A percentile compares a stretch with the other conserved stretches of the same genome.
phyloP scores from a whole-genome alignment of 1,139 yeast genomes.

The Nadsonia starkeyi-henricii region DNA sequence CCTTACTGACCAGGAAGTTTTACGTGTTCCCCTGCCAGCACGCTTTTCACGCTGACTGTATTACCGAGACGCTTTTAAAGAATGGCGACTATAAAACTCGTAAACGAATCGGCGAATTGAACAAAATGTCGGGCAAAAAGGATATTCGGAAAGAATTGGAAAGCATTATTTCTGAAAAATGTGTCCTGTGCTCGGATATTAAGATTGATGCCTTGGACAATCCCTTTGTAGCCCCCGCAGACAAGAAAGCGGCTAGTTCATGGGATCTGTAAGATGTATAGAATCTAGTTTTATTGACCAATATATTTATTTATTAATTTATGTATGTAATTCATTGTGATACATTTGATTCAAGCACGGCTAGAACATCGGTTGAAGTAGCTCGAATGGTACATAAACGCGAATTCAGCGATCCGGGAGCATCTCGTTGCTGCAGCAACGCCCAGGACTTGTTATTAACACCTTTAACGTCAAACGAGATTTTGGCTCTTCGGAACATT shows the following conservation, averaged over 20 bases:
- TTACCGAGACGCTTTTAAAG: constrained; percentile 43
- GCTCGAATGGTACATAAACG: no score
- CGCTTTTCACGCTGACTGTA: constrained; percentile 79
- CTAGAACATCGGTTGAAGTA: no score
- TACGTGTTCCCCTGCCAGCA: constrained; percentile 84
- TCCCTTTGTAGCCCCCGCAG: constrained; percentile 23
- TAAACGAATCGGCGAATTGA: constrained; percentile 44
- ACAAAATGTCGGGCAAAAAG: constrained; percentile 23
- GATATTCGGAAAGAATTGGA: constrained; percentile 37
- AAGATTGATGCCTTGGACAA: constrained; percentile 60
- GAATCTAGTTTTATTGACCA: no score
- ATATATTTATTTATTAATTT: not conserved
- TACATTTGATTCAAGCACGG: no score
- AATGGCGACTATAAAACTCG: constrained; percentile 59
- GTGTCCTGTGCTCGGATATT: constrained; percentile 69
- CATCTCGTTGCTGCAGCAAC: no score
- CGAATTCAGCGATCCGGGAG: no score
- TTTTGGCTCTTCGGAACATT: no score
- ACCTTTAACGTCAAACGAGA: no score
- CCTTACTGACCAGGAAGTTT: constrained; percentile 61
- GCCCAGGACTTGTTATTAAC: no score
- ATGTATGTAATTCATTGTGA: not conserved
- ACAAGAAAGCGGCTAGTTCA: constrained; percentile 7
- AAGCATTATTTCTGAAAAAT: constrained; percentile 45
- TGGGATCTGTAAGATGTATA: constrained; percentile 9